Conservation (phyloP, 129 eudicot genomes). For the Helianthus tuberosus region DNA sequence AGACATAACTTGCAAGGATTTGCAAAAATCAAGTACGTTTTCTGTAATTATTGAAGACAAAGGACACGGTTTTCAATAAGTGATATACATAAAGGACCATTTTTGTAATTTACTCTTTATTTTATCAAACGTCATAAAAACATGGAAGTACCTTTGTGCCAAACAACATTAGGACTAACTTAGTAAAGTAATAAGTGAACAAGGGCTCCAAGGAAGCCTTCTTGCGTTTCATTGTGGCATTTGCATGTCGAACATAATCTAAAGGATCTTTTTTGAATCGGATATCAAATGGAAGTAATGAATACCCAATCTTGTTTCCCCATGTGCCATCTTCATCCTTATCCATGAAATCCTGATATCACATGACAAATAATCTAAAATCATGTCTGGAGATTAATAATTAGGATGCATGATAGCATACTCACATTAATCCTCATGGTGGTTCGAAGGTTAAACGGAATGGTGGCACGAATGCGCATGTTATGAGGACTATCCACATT, state of each 20-base stretch:
- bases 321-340: constrained; percentile 22
- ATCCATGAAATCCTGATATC: constrained; percentile 16
- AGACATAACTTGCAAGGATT: no score
- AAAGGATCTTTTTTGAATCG: constrained; percentile 27
- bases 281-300: constrained; percentile 32
- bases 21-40: no score
- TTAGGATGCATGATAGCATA: background rate
- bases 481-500: constrained; percentile 3
- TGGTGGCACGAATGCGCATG: constrained; percentile 39
- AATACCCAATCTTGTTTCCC: constrained; percentile 43
- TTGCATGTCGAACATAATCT: constrained; percentile 38
- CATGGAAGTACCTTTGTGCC: constrained; percentile 37
- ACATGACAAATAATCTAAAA: background rate
- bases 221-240: constrained; percentile 27
- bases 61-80: no score
- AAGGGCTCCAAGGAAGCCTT: constrained; percentile 45
- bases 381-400: background rate
- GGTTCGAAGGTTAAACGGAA: constrained; percentile 35
- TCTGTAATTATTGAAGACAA: no score
- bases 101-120: no score
- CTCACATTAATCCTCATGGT: constrained; percentile 33
- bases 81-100: no score
- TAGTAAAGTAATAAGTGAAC: constrained; percentile 17
- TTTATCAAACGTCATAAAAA: background rate
- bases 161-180: constrained; percentile 26